Evolutionary conservation across 257 asterid genomes (phyloP).

Genomic region (Agastache rugosa): DNA sequence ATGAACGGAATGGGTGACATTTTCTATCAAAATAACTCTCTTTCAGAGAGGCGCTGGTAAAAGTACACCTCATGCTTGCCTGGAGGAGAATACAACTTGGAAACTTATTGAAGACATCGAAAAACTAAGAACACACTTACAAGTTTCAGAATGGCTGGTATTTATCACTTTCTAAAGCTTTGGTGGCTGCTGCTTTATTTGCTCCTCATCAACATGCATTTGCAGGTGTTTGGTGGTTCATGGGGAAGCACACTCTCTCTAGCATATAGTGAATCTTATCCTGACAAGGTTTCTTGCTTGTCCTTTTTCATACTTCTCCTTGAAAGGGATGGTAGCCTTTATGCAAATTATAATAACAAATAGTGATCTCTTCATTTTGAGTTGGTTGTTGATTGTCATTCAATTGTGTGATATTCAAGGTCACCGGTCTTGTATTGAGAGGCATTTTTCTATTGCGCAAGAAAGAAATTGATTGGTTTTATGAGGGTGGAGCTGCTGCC

Average conservation of each 20-base stretch:
- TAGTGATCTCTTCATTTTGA: background rate
- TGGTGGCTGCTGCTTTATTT: constrained; percentile 22
- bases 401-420: constrained; percentile 49
- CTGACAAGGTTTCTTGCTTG: constrained; percentile 71
- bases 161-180: constrained; percentile 20
- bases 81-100: constrained; percentile 92
- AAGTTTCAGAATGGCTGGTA: constrained; percentile 97
- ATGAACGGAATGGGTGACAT: constrained; percentile 9
- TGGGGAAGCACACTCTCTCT: constrained; percentile 99
- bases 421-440: constrained; percentile 87
- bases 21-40: constrained; percentile 31
- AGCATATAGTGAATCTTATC: constrained; percentile 86
- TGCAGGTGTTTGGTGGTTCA: constrained; percentile 98
- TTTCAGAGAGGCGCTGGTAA: constrained; percentile 92
- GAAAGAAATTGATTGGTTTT: constrained; percentile 97
- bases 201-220: constrained; percentile 39
- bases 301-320: constrained; percentile 22
- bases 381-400: constrained; percentile 12
- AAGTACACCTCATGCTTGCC: constrained; percentile 94
- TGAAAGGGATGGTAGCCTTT: constrained; percentile 9
- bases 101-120: constrained; percentile 89
- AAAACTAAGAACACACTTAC: constrained; percentile 76
- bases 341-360: constrained; percentile 2
- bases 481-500: constrained; percentile 99
- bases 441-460: constrained; percentile 92